These are phyloP conservation scores for Scutellaria baicalensis DNA, from an alignment of 257 asterid genomes.

Conservation along the genomic window DNA sequence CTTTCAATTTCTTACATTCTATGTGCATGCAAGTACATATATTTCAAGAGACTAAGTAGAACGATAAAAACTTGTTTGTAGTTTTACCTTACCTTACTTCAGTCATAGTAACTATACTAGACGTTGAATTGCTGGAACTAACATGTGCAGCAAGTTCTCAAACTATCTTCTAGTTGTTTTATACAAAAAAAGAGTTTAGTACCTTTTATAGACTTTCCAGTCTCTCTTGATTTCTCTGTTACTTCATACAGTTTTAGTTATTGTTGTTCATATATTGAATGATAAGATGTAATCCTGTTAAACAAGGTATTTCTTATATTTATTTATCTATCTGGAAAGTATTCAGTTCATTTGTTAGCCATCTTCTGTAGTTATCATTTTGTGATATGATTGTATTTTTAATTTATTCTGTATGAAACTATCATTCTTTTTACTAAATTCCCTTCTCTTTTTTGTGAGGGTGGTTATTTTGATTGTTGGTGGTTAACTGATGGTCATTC, in stretches of 20 bases:
- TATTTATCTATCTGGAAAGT: background rate
- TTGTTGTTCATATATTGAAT: background rate
- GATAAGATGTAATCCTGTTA: background rate
- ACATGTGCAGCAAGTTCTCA: background rate
- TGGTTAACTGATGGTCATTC: conserved; percentile 13
- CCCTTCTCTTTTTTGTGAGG: background rate
- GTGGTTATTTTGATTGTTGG: background rate
- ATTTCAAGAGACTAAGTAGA: background rate
- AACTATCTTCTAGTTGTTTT: background rate
- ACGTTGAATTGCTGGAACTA: background rate
- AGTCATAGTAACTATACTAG: background rate
- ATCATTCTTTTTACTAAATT: background rate
- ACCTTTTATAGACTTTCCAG: background rate
- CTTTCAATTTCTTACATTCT: background rate
- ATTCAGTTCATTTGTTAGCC: background rate
- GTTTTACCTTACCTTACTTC: background rate
- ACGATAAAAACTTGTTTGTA: background rate
- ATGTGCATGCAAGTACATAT: background rate
- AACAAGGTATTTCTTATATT: background rate
- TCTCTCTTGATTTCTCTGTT: background rate
- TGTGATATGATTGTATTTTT: background rate
- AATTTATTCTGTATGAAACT: background rate
- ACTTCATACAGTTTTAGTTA: background rate
- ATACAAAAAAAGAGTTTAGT: background rate
- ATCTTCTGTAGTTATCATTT: background rate